Evolutionary conservation across 2,329 filamentous ascomycete species (phyloP), one percentile per base, ranked within the genome.

Genomic region (Corniculantispora saksenae): DNA sequence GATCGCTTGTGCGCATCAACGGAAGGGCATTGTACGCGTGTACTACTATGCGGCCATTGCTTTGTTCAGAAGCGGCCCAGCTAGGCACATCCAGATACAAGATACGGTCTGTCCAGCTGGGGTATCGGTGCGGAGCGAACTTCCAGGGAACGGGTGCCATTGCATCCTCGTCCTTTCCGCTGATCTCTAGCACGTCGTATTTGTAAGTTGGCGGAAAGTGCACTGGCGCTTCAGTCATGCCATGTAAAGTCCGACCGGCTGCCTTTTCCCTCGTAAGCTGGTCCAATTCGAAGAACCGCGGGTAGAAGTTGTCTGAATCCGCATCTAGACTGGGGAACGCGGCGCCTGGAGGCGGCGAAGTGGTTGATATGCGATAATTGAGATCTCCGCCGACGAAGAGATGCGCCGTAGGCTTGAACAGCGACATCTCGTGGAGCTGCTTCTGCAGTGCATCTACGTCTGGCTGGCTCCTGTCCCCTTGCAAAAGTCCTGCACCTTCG

Each of bases 121-220:
- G 94, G 84, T 92, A 96, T 54, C 95, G 89, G 75, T 96, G 91
- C 65, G 83, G 81, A 9, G 93, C 91, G 86, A 93, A 97, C 38
- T 82, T 79, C 89, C 91, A 94, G 13, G 81, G 78, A 4, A 84
- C 77, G 23, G 61, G 56, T 3, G 79, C 73, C 43, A 79, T 75
- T 50, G 78, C 73, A 32, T 75, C 72, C 61, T 72, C 71, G 53
- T 75, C 70, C 23, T 74, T 72, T 2, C 69, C 70, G 1, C 70
- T 71, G 7, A 68, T 72, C n/a, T 71, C 72, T 48, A 69, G 70
- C 1, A 84, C 76, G 40, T 84, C 83, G 75, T 95, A 96, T 77
- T 99, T 99, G 82, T 99, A 99, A 0, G 95, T 97, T 0, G 95
- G 95, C 1, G 93, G 91, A 72, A 98, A 99, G 4, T 77, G 78